A percentile compares a stretch with the other conserved stretches of the same genome.
Conservation (phyloP, 2,329 filamentous ascomycete genomes). For the Claviceps sp. region DNA sequence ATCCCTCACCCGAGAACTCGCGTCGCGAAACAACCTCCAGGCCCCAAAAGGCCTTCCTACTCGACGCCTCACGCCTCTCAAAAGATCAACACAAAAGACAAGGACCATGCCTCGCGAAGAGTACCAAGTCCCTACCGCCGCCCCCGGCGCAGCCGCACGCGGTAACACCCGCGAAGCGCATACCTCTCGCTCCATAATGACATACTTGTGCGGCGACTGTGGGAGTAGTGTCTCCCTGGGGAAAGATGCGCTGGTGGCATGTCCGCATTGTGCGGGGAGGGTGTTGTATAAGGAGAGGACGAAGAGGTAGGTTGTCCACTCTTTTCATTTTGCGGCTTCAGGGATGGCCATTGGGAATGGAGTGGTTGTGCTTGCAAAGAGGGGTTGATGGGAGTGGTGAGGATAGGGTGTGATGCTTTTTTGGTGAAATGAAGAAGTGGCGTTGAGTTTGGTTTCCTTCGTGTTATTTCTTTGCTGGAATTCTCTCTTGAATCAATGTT, state of each 20-base stretch:
- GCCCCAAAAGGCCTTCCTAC: no score
- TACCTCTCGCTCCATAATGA: slow-evolving; percentile 23
- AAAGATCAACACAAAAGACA: no score
- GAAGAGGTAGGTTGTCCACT: slow-evolving; percentile 57
- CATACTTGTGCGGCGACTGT: slow-evolving; percentile 31
- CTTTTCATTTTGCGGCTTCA: background rate
- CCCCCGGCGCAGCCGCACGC: slow-evolving; percentile 23
- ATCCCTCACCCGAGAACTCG: no score
- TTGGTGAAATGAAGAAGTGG: no score
- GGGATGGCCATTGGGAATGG: background rate
- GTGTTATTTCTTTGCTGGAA: no score
- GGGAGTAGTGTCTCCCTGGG: slow-evolving; percentile 25
- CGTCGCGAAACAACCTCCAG: no score
- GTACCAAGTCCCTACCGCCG: slow-evolving; percentile 57
- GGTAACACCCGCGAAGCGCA: slow-evolving; percentile 27
- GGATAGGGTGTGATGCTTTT: no score
- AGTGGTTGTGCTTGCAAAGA: background rate
- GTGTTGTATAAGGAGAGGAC: slow-evolving; percentile 97
- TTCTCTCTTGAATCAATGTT: no score
- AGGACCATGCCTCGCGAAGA: slow-evolving; percentile 53
- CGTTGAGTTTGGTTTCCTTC: no score
- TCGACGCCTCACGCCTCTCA: no score
- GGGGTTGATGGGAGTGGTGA: no score
- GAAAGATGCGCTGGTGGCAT: slow-evolving; percentile 36
- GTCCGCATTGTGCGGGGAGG: slow-evolving; percentile 64